phyloP scores from a whole-genome alignment of 2,329 filamentous ascomycete species.

The Colletotrichum scovillei region DNA sequence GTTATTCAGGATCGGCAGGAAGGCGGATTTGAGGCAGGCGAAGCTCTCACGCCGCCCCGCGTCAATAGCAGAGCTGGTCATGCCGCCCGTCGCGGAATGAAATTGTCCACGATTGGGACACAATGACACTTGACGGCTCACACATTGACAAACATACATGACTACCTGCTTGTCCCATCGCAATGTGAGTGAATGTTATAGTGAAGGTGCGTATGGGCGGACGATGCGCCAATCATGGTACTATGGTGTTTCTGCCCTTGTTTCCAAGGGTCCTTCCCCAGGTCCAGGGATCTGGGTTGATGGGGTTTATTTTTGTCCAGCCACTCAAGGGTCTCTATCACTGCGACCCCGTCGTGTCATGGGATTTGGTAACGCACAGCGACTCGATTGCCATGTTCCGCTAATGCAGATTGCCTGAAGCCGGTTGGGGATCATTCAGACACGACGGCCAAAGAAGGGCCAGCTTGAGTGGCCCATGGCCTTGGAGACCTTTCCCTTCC shows the following conservation, averaged over 20 bases:
- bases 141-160: constrained; percentile 22
- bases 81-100: constrained; percentile 3
- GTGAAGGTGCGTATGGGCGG: background rate
- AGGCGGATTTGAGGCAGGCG: constrained; percentile 4
- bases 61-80: constrained; percentile 13
- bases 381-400: background rate
- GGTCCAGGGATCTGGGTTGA: background rate
- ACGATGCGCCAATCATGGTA: background rate
- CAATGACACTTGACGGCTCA: constrained; percentile 29
- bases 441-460: background rate
- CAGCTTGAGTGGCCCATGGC: background rate
- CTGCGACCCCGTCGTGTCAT: background rate
- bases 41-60: constrained; percentile 8
- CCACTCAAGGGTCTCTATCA: background rate
- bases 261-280: background rate
- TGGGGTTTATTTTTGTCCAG: background rate
- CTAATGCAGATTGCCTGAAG: background rate
- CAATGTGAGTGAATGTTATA: background rate
- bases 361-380: background rate
- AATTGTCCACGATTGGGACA: constrained; percentile 8
- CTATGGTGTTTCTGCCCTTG: background rate
- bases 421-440: background rate
- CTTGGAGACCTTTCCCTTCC: background rate
- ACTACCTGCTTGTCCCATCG: background rate
- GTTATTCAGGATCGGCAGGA: constrained; percentile 26